A percentile compares a stretch with the other conserved stretches of the same genome.
phyloP scores from a whole-genome alignment of 169 alveolate genomes.

The Plasmodium berghei region DNA sequence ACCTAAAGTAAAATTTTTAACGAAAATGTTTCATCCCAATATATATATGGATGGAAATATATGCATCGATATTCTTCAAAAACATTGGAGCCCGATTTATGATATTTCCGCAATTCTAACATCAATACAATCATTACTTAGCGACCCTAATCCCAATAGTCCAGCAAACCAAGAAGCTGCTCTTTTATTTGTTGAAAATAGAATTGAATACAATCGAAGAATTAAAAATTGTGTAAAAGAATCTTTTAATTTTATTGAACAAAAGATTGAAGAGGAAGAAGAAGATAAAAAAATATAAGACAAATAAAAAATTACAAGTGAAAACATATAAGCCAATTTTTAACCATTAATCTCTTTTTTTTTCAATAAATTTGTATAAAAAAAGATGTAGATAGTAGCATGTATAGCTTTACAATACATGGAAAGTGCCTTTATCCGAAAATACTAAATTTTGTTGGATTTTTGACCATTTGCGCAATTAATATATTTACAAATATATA shows the following conservation, averaged over 20 bases:
- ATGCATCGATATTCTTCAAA: conserved; percentile 95
- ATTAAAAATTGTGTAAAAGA: conserved; percentile 93
- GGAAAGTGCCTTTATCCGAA: too few species aligned
- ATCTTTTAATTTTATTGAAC: conserved; percentile 75
- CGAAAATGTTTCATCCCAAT: conserved; percentile 94
- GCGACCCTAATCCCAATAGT: conserved; percentile 97
- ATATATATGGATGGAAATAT: conserved; percentile 95
- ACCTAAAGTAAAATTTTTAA: conserved; percentile 90
- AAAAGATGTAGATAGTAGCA: too few species aligned
- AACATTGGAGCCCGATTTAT: conserved; percentile 98
- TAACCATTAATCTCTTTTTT: too few species aligned
- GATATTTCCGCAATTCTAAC: conserved; percentile 97
- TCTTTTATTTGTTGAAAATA: conserved; percentile 92
- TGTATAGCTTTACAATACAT: too few species aligned
- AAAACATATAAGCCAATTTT: neutral
- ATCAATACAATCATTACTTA: conserved; percentile 95
- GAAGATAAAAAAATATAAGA: conserved; percentile 16
- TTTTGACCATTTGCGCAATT: too few species aligned
- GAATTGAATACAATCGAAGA: conserved; percentile 93
- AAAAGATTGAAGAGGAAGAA: conserved; percentile 49
- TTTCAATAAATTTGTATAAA: too few species aligned
- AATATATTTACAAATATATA: too few species aligned
- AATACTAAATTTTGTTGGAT: too few species aligned
- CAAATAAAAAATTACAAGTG: neutral
- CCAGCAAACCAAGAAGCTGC: conserved; percentile 99